Base-by-base conservation (phyloP, 495 filamentous ascomycete genomes). In the Daldinia concentrica region DNA sequence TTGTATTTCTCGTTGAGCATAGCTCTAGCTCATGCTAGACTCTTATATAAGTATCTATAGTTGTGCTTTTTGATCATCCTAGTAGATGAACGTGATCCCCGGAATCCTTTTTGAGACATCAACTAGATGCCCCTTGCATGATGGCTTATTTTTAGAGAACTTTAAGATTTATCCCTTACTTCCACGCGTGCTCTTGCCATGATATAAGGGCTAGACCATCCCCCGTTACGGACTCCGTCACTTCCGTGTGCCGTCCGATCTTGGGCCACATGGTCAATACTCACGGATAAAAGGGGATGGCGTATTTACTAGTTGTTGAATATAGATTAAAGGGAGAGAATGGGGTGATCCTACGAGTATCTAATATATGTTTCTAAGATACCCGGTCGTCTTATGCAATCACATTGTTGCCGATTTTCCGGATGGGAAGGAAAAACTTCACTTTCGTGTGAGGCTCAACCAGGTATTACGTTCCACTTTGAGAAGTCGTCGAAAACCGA, bases 81-180 rank as follows among this genome's bases (percentile, higher is more conserved):
- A 34, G 12, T 27, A 58, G 34, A 26, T 26, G 8, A 12, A 11
- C 50, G 15, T 29, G 8, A 15, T 52, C 26, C 54, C 15, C 2
- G 19, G 19, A 6, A 6, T 39, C 19, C 36, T 8, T 41, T 30
- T 41, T n/a, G 24, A 41, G 24, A 27, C 14, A 15, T 43, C 15
- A 30, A 4, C 22, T 19, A 19, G 12, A 45, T 12, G 17, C 24
- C n/a, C 57, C 57, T 60, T 60, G 37, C 57, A 60, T 60, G 7
- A 15, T 43, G 6, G 37, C 8, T 60, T 45, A 32, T n/a, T 32
- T 57, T 57, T 36, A 57, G 30, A 29, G 8, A 27, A 45, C 8
- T 26, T 15, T 30, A 39, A 60, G 14, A 12, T 30, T 17, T 37
- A 22, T 30, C 57, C 36, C 36, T 60, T 29, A 15, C 36, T 26